Conservation (phyloP, 768 basidiomycete species). For the Agaricus blazei region DNA sequence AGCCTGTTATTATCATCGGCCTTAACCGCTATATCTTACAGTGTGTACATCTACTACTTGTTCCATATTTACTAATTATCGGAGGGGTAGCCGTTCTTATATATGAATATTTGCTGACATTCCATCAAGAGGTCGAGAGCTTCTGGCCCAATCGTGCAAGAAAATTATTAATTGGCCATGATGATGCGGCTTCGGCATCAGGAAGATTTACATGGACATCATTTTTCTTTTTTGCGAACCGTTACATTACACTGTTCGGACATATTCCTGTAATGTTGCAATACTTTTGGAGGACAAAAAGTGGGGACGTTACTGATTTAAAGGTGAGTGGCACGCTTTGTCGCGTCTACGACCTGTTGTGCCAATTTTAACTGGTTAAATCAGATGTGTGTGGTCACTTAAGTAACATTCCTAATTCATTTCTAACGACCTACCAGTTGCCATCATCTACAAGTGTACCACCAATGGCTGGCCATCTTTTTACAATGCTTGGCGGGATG, state of each 20-base stretch:
- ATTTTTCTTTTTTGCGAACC: slow-evolving; percentile 35
- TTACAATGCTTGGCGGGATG: slow-evolving; percentile 30
- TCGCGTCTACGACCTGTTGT: no score
- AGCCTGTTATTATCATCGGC: no score
- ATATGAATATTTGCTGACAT: slow-evolving; percentile 43
- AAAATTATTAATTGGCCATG: background rate
- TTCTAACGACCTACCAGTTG: slow-evolving; percentile 22
- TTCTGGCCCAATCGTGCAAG: slow-evolving; percentile 30
- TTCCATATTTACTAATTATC: background rate
- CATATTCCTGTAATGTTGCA: slow-evolving; percentile 32
- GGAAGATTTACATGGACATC: slow-evolving; percentile 23
- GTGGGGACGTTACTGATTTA: background rate
- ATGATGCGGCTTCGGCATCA: slow-evolving; percentile 23
- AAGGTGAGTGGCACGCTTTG: no score
- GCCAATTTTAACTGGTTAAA: no score
- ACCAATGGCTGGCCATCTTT: slow-evolving; percentile 28
- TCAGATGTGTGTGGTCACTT: no score
- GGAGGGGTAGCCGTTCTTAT: slow-evolving; percentile 27
- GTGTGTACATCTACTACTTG: slow-evolving; percentile 14
- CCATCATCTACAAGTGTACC: slow-evolving; percentile 24
- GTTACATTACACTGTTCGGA: slow-evolving; percentile 33
- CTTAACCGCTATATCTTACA: slow-evolving; percentile 18
- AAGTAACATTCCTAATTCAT: background rate
- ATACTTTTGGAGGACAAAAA: slow-evolving; percentile 23
- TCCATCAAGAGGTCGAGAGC: slow-evolving; percentile 33